Conservation (phyloP, 169 alveolate species). For the Eimeria zaria region DNA sequence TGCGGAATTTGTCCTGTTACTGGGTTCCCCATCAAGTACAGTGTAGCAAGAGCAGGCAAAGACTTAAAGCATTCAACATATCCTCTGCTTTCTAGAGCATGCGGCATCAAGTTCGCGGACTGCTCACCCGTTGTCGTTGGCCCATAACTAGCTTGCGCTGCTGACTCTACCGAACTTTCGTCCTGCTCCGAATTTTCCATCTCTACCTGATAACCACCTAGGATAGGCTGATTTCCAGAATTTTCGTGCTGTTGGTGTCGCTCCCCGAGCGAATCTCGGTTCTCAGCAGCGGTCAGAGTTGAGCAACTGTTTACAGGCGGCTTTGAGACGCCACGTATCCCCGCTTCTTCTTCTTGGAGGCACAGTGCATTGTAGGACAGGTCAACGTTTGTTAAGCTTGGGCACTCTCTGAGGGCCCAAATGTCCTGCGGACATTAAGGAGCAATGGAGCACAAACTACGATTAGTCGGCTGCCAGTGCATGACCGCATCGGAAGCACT, state of each 20-base stretch:
- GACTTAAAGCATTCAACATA: conserved; percentile 55
- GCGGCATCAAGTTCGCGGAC: not conserved
- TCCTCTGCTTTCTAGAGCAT: conserved; percentile 3
- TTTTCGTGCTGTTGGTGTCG: not conserved
- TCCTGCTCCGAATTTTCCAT: not conserved
- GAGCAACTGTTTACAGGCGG: not conserved
- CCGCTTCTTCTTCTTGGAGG: conserved; percentile 17
- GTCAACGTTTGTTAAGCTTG: conserved; percentile 91
- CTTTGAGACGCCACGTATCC: not conserved
- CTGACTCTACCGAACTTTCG: not conserved
- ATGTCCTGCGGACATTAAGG: conserved; percentile 86
- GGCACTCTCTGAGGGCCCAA: conserved; percentile 91
- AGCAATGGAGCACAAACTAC: not conserved
- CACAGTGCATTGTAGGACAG: conserved; percentile 90
- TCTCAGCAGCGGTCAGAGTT: not conserved
- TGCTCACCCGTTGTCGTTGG: not conserved
- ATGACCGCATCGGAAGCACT: not conserved
- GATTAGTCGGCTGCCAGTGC: not conserved
- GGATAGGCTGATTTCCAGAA: not conserved
- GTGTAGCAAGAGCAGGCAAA: conserved; percentile 31
- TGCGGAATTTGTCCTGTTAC: conserved; percentile 22
- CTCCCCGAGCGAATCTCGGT: not conserved
- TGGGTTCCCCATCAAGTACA: conserved; percentile 62
- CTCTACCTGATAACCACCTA: not conserved
- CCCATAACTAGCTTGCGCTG: not conserved